phyloP scores from a whole-genome alignment of 805 yeast genomes.

The Cyberlindnera petersonii region DNA sequence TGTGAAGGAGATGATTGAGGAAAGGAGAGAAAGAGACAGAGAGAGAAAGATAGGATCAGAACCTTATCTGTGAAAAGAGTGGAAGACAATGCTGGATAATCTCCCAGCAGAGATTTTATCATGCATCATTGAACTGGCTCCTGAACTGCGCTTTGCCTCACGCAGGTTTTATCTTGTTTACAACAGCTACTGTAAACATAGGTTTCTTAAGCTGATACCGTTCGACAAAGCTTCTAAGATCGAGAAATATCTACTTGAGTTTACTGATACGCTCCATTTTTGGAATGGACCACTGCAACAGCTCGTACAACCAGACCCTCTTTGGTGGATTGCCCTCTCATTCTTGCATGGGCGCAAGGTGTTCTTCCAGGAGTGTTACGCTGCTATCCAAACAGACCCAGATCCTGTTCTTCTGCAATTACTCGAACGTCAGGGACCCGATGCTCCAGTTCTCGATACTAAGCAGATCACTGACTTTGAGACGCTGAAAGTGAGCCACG shows the following conservation, averaged over 20 bases:
- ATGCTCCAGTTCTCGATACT: too few species aligned
- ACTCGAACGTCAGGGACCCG: too few species aligned
- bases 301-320: slow-evolving; percentile 23
- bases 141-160: slow-evolving; percentile 34
- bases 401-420: too few species aligned
- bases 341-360: slow-evolving; percentile 48
- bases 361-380: slow-evolving; percentile 39
- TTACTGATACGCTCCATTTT: slow-evolving; percentile 23
- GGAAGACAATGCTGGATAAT: slow-evolving; percentile 2
- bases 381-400: slow-evolving; percentile 31
- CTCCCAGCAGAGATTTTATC: slow-evolving; percentile 45
- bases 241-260: slow-evolving; percentile 1
- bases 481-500: slow-evolving; percentile 1
- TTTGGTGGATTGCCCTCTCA: slow-evolving; percentile 50
- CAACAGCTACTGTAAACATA: slow-evolving; percentile 45
- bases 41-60: too few species aligned
- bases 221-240: background rate
- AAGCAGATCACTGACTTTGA: background rate
- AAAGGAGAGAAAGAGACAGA: too few species aligned
- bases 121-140: slow-evolving; percentile 31
- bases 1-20: too few species aligned
- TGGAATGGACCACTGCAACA: slow-evolving; percentile 38
- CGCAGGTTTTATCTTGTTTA: slow-evolving; percentile 45
- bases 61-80: too few species aligned
- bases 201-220: slow-evolving; percentile 27